Percentiles rank a stretch among this genome's conserved stretches.
phyloP scores from a whole-genome alignment of 768 basidiomycete genomes.

The Nidularia sp. region DNA sequence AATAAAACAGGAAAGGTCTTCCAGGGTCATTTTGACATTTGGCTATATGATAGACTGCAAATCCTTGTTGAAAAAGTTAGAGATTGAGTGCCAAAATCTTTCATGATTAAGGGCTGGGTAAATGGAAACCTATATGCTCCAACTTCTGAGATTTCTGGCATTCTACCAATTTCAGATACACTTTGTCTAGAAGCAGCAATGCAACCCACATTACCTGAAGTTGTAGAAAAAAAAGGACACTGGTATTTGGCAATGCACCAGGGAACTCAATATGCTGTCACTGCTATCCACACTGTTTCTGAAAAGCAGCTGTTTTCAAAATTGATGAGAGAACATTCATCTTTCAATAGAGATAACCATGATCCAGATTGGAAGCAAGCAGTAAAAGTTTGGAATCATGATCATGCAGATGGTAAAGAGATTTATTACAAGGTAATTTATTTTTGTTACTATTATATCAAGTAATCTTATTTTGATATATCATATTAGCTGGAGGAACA shows the following conservation, averaged over 20 bases:
- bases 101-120: conserved; percentile 8
- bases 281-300: conserved; percentile 17
- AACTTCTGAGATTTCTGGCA: conserved; percentile 12
- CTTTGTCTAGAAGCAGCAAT: conserved; percentile 9
- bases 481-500: too few species aligned
- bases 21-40: conserved; percentile 13
- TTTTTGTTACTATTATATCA: too few species aligned
- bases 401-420: not conserved
- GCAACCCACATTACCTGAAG: conserved; percentile 3
- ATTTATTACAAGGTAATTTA: not conserved
- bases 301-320: conserved; percentile 16
- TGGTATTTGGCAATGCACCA: conserved; percentile 16
- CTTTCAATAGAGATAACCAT: not conserved
- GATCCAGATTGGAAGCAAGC: not conserved
- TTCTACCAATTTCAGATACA: conserved; percentile 11
- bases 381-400: not conserved
- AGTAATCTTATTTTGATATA: too few species aligned
- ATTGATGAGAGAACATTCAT: conserved; percentile 1
- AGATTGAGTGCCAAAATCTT: not conserved
- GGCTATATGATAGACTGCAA: conserved; percentile 11
- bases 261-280: conserved; percentile 17
- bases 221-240: conserved; percentile 8
- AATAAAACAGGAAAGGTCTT: conserved; percentile 14
- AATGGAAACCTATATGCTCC: conserved; percentile 12
- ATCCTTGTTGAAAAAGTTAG: not conserved